Conservation (phyloP, 306 rosid species). For the Gynostemma pentaphyllum region DNA sequence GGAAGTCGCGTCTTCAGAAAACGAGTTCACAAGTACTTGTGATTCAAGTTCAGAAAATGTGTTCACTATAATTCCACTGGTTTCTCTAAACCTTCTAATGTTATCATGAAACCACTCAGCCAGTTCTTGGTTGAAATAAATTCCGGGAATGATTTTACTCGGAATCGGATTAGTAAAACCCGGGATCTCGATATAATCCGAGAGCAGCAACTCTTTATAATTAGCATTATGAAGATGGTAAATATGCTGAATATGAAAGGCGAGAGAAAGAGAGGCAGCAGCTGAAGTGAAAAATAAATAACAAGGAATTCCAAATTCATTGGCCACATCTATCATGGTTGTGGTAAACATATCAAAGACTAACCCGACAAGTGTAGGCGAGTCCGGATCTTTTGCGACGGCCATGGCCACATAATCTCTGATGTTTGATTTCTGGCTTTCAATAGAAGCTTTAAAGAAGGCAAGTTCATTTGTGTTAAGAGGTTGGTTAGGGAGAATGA, state of each 20-base stretch:
- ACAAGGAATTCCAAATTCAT: slow-evolving; percentile 14
- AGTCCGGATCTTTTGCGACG: background rate
- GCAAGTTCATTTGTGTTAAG: too few species aligned
- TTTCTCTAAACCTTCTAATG: background rate
- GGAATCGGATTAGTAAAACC: slow-evolving; percentile 15
- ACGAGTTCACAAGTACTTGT: background rate
- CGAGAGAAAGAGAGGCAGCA: slow-evolving; percentile 2
- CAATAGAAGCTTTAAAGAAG: background rate
- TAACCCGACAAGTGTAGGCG: slow-evolving; percentile 14
- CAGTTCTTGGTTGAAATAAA: background rate
- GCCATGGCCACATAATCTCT: slow-evolving; percentile 16
- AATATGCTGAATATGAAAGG: slow-evolving; percentile 2
- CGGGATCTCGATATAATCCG: slow-evolving; percentile 5
- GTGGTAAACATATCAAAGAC: slow-evolving; percentile 24
- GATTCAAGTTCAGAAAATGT: slow-evolving; percentile 14
- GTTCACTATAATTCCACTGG: slow-evolving; percentile 18
- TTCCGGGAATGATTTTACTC: background rate
- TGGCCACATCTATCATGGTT: slow-evolving; percentile 23
- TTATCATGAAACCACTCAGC: background rate
- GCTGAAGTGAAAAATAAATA: slow-evolving; percentile 4
- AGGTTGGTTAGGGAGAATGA: slow-evolving; percentile 6
- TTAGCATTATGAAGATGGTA: background rate
- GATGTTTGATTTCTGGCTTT: slow-evolving; percentile 8
- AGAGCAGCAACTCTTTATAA: background rate
- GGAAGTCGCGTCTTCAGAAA: background rate